Evolutionary conservation across 495 filamentous ascomycete species (phyloP).

Genomic region (Hyphodiscus hymeniophilus): DNA sequence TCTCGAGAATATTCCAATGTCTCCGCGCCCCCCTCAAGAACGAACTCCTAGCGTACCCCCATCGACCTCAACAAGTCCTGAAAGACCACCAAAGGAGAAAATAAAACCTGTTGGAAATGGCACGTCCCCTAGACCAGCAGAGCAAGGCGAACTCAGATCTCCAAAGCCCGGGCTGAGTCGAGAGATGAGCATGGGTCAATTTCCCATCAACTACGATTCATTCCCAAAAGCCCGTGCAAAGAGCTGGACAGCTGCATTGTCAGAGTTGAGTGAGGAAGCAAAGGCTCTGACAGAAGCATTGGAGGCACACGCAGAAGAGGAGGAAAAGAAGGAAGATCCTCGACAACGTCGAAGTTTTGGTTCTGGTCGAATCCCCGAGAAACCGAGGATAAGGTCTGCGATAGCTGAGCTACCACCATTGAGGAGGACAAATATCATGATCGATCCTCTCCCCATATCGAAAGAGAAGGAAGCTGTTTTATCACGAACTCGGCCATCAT

Average conservation of each 20-base stretch:
- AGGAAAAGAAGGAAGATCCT: constrained; percentile 34
- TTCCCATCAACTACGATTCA: constrained; percentile 19
- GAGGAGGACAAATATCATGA: constrained; percentile 84
- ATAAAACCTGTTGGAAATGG: constrained; percentile 45
- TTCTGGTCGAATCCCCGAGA: constrained; percentile 39
- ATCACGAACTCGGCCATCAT: constrained; percentile 83
- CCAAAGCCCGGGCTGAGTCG: constrained; percentile 17
- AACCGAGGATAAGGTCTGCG: constrained; percentile 47
- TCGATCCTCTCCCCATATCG: constrained; percentile 89
- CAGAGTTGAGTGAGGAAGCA: constrained; percentile 76
- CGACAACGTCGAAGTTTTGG: constrained; percentile 27
- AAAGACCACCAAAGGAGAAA: constrained; percentile 40
- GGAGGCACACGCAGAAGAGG: constrained; percentile 71
- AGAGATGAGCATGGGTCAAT: constrained; percentile 22
- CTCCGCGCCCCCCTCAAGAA: constrained; percentile 66
- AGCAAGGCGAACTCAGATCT: constrained; percentile 39
- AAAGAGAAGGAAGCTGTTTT: constrained; percentile 94
- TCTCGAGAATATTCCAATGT: constrained; percentile 92
- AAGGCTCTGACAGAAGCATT: constrained; percentile 82
- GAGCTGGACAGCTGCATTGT: constrained; percentile 77
- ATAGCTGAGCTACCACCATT: constrained; percentile 69
- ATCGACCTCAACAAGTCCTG: constrained; percentile 43
- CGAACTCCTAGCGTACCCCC: constrained; percentile 44
- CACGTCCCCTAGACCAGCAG: constrained; percentile 39
- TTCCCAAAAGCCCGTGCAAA: constrained; percentile 52